Base-by-base conservation (phyloP, 768 basidiomycete genomes). In the Leccinum barrowsii region DNA sequence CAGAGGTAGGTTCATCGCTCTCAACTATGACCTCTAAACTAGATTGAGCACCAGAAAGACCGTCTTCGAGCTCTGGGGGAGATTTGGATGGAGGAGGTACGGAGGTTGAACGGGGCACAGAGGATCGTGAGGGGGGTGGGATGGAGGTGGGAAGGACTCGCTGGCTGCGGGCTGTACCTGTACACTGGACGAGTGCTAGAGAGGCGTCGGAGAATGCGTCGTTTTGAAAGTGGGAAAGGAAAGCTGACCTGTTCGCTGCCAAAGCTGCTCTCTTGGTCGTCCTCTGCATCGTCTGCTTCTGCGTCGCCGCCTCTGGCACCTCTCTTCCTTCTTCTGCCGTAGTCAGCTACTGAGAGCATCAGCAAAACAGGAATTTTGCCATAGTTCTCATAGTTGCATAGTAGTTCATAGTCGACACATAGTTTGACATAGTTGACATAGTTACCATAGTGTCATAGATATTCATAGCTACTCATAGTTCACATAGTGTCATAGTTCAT, bases 11-110 rank as follows among this genome's bases (percentile, higher is more conserved):
- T 66, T 89, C 87, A 4, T 90, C 84, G 28, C 78, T 76, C 75
- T 90, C 89, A 7, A 80, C 77, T 64, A 90, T 87, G 7, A 85
- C 82, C 22, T 82, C 74, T 24, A 90, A 78, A 2, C 82, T 80
- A 61, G 80, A 76, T 58, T 83, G 82, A 30, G 78, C 71, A 22
- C 81, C 77, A 37, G 68, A 62, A 7, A 70, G 66, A 12, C 65
- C 58, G n/a, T 74, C 65, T 22, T 70, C 55, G 7, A 59, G 40
- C 3, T 52, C 55, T 13, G 61, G 26, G 50, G 55, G 35, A 57
- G 56, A 30, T 50, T 63, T 58, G 62, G 72, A 57, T 34, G 76
- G 71, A 13, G 78, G 79, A 21, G 83, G 81, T n/a, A 74, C 70
- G 15, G 81, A 80, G 19, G 26, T 28, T 28, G 66, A 59, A 34